Evolutionary conservation across 176 grass and related monocot species (phyloP).

Genomic region (Aegilops tauschii): DNA sequence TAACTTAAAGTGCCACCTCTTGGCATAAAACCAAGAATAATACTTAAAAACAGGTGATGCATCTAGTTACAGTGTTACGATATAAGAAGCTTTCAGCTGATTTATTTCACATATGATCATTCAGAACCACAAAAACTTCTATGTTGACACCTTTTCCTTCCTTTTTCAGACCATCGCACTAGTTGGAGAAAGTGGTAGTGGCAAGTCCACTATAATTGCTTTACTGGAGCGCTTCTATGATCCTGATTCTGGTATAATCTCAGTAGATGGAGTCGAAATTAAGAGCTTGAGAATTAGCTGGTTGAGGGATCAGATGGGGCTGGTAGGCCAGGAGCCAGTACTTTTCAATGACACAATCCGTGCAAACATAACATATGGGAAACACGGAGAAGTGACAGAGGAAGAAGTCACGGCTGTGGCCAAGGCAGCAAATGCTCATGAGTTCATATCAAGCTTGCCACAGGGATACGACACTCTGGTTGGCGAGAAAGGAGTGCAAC

Average conservation of each 20-base stretch:
- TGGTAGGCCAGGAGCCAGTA: slow-evolving; percentile 58
- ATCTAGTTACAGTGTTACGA: slow-evolving; percentile 1
- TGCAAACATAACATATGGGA: slow-evolving; percentile 54
- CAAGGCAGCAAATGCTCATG: slow-evolving; percentile 55
- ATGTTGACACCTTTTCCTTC: slow-evolving; percentile 8
- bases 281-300: slow-evolving; percentile 45
- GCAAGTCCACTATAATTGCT: slow-evolving; percentile 72
- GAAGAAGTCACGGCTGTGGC: slow-evolving; percentile 49
- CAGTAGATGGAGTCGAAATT: slow-evolving; percentile 51
- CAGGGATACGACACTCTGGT: slow-evolving; percentile 53
- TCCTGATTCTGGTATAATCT: slow-evolving; percentile 54
- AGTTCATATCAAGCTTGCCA: slow-evolving; percentile 57
- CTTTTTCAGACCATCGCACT: slow-evolving; percentile 63
- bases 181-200: slow-evolving; percentile 77
- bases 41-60: not conserved
- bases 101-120: slow-evolving; percentile 18
- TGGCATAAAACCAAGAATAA: not conserved
- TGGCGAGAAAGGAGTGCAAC: slow-evolving; percentile 52
- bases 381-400: slow-evolving; percentile 38
- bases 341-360: slow-evolving; percentile 70
- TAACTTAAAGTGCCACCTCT: not conserved
- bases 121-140: not conserved
- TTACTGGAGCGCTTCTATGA: slow-evolving; percentile 74
- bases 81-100: not conserved
- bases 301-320: slow-evolving; percentile 58